Evolutionary conservation across 345 rosid genomes (phyloP), one percentile per base, ranked within the genome.

Genomic region (Hibiscus trionum): DNA sequence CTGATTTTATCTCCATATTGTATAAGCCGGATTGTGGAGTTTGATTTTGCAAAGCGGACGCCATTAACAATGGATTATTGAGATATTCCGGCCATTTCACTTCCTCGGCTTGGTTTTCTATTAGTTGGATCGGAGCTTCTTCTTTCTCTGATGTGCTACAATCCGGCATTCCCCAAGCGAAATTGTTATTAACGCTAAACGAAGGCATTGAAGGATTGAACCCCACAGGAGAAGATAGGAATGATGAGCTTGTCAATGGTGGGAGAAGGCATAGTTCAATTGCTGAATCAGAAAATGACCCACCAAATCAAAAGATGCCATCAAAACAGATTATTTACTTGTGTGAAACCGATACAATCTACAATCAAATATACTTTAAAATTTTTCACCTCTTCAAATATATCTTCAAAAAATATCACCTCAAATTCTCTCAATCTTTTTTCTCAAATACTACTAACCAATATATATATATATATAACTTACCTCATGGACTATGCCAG

Each of bases 1-100:
- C 97, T 4, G 96, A 81, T 84, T 89, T 93, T 46, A 89, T 85
- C 61, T 87, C 93, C 70, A 68, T 67, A 27, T 79, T 87, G 80
- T 79, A 84, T 16, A 84, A 81, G 27, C 60, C 21, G 2, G 88
- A 80, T 46, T 85, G 86, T 33, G 82, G 85, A 63, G 83, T 80
- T 72, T 85, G 95, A 21, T 21, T 21, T 21, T 21, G 24, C 24
- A 21, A 21, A 21, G 24, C 24, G 24, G 24, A 0, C 12, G 86
- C 77, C 86, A 88, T 75, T 76, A 81, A 9, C 39, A 82, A 72
- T 5, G 88, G 80, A 75, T 75, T 86, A 1, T 82, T 85, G 56
- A 83, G 77, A 69, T 75, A 82, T 15, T 87, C 91, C 4, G 84
- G 73, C 88, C 82, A 82, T 63, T 73, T 86, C 12, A 74, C 76